Base-by-base conservation (phyloP, 176 grass and related monocot species). In the Urochloa ruziziensis region DNA sequence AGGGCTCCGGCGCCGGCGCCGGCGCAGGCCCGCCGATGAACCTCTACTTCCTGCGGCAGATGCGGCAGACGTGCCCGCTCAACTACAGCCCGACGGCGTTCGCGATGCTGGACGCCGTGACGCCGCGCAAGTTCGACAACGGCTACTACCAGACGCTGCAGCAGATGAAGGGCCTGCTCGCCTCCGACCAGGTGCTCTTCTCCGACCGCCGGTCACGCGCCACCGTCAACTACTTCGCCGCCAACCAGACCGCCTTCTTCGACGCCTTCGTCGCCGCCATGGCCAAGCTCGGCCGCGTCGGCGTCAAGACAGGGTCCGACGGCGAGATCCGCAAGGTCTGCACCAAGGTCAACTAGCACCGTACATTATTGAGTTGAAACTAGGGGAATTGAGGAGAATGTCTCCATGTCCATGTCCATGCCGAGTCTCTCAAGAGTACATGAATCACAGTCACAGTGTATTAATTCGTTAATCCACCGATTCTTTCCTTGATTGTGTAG, bases 181-280 rank as follows among this genome's bases (percentile, higher is more conserved):
- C 86, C 16, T 97, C 94, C 7, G 94, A 97, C 89, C 91, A 93
- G 86, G 81, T 86, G 53, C 86, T 97, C 70, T 93, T 94, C 78
- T 87, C 88, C 14, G 94, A 97, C 87, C 89, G 87, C 86, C 86
- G 94, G 0, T 94, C 94, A 1, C 49, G 94, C 6, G 43, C 7
- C 62, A 93, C 91, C 14, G 94, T 97, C 76, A 91, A 97, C 81
- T 60, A 77, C 86, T 97, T 94, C 76, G 91, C 94, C n/a, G 60
- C 91, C 52, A 97, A 94, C 84, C 91, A 94, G 81, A 97, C 91
- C 2, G 94, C 94, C 0, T 97, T 97, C 89, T 94, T 94, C 58
- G 79, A 97, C 12, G 83, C 91, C 0, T 97, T 97, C 83, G 86
- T 84, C 21, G 56, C 86, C 18, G 91, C 91, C 47, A 91, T 97